Base-by-base conservation (phyloP, 169 alveolate genomes). In the Theileria equi region DNA sequence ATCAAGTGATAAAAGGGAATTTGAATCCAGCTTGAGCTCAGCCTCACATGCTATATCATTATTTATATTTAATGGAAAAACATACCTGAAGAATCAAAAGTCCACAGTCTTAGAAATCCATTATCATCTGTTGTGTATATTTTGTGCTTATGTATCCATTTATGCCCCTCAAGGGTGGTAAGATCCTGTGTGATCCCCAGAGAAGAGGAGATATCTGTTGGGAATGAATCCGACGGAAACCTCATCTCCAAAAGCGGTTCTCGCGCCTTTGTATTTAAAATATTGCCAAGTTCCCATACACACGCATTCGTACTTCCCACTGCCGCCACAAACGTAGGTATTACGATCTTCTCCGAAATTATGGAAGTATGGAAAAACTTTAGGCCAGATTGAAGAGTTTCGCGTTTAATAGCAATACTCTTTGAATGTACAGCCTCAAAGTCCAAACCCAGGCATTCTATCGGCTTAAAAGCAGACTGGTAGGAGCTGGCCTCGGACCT, bases 71-170 rank as follows among this genome's bases (percentile, higher is more conserved):
- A n/a, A n/a, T n/a, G n/a, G n/a, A n/a, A n/a, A n/a, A n/a, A n/a
- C n/a, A n/a, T n/a, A 19, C 35, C 52, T 36, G 28, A n/a, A n/a
- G n/a, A n/a, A n/a, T n/a, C n/a, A n/a, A 74, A 40, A 17, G 54
- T 52, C 84, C 84, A 74, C 73, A 74, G 5, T 28, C 84, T 34
- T 45, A 74, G 57, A 40, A 35, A 49, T 11, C 84, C 84, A 11
- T 16, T 10, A 40, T 74, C 79, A 50, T 74, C 84, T 3, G 62
- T 55, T 11, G 80, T 23, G 66, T 74, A 74, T 38, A 74, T 4
- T 43, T 48, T 41, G 11, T 70, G 84, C 31, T 64, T 58, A 7
- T 47, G 54, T 0, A 31, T 41, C 71, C 62, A 74, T 29, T 41
- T 74, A 44, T 40, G 50, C 19, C 40, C 16, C 13, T 31, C 26